A percentile compares a stretch with the other conserved stretches of the same genome.
Evolutionary conservation across 192 early-diverging fungal genomes (phyloP).

Genomic region (Kappamyces sp.): DNA sequence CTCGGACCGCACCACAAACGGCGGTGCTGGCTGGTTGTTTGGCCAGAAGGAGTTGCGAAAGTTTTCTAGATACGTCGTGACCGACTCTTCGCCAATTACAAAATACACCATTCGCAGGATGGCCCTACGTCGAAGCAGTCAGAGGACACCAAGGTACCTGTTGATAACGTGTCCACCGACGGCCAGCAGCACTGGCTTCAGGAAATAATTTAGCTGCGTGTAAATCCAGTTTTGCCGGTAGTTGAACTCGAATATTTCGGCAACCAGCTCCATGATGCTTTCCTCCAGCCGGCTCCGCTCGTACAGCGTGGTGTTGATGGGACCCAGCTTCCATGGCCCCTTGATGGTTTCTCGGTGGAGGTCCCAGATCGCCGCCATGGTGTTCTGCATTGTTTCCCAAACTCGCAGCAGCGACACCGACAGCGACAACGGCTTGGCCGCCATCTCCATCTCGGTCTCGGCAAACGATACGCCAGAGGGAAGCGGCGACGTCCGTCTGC

Average conservation of each 20-base stretch:
- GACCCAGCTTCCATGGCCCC: slow-evolving; percentile 22
- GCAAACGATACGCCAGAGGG: no score
- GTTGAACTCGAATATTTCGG: slow-evolving; percentile 15
- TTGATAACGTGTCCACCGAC: slow-evolving; percentile 15
- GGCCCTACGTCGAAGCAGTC: neutral
- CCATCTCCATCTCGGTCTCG: no score
- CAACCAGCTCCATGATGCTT: slow-evolving; percentile 21
- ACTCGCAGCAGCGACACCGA: neutral
- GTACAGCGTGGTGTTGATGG: slow-evolving; percentile 26
- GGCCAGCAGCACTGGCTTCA: slow-evolving; percentile 16
- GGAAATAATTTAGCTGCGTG: slow-evolving; percentile 29
- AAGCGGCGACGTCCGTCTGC: no score
- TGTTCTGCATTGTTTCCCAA: neutral
- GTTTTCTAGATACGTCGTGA: slow-evolving; percentile 13
- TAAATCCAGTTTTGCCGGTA: slow-evolving; percentile 19
- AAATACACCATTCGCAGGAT: slow-evolving; percentile 18
- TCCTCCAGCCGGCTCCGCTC: slow-evolving; percentile 23
- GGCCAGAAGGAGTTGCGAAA: slow-evolving; percentile 25
- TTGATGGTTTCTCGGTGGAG: slow-evolving; percentile 5
- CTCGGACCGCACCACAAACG: slow-evolving; percentile 1
- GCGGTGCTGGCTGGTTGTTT: slow-evolving; percentile 2
- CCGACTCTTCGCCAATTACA: slow-evolving; percentile 17
- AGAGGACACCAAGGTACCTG: slow-evolving; percentile 5
- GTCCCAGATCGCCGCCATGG: neutral
- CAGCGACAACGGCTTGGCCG: neutral